Evolutionary conservation across 2,329 filamentous ascomycete genomes (phyloP).

Genomic region (Colletotrichum abscissum): DNA sequence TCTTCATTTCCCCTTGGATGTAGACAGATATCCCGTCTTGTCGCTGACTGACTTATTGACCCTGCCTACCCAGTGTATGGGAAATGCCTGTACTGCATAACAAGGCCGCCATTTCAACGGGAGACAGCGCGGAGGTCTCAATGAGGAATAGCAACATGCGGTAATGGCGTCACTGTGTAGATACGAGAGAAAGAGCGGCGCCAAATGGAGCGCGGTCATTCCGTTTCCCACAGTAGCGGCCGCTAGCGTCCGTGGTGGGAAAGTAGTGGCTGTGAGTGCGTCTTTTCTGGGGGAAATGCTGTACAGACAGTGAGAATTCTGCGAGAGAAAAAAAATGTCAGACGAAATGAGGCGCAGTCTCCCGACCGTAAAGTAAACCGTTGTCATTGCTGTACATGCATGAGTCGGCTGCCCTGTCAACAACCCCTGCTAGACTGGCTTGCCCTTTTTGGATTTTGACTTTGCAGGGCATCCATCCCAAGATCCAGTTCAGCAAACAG

Average conservation of each 20-base stretch:
- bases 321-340: conserved; percentile 25
- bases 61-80: conserved; percentile 7
- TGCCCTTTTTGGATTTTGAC: conserved; percentile 35
- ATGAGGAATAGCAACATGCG: conserved; percentile 33
- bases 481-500: not conserved
- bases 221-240: conserved; percentile 35
- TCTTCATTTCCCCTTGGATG: conserved; percentile 15
- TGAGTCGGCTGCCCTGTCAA: conserved; percentile 33
- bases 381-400: conserved; percentile 32
- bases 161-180: conserved; percentile 34
- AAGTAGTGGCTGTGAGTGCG: conserved; percentile 27
- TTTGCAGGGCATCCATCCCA: conserved; percentile 16
- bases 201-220: conserved; percentile 35
- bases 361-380: conserved; percentile 26
- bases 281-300: conserved; percentile 29
- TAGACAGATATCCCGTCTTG: not conserved
- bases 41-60: conserved; percentile 15
- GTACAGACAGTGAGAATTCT: conserved; percentile 18
- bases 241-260: conserved; percentile 32
- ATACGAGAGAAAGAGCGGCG: conserved; percentile 35
- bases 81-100: conserved; percentile 8
- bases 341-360: conserved; percentile 33
- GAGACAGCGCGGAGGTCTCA: conserved; percentile 12
- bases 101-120: conserved; percentile 4
- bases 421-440: conserved; percentile 24